These are phyloP conservation scores for Fusarium annulatum DNA, from an alignment of 2,329 filamentous ascomycete species.

Conservation along the genomic window DNA sequence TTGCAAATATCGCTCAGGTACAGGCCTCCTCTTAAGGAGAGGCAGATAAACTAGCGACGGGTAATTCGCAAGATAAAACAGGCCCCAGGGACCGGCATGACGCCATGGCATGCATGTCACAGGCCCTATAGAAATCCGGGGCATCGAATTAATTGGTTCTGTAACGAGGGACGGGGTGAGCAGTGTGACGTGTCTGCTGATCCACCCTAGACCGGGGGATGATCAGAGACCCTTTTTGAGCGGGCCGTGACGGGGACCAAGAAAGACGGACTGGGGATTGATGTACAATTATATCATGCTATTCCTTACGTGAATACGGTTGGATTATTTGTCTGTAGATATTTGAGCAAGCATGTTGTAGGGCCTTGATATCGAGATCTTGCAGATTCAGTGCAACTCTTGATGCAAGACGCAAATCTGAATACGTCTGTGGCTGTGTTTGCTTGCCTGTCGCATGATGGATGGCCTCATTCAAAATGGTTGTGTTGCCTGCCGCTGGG, in stretches of 20 bases:
- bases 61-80: neutral
- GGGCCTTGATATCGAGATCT: slow-evolving; percentile 9
- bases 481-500: slow-evolving; percentile 15
- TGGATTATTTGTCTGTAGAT: accelerated
- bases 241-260: slow-evolving; percentile 24
- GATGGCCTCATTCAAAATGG: neutral
- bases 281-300: slow-evolving; percentile 28
- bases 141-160: slow-evolving; percentile 28
- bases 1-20: neutral
- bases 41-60: neutral
- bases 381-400: neutral
- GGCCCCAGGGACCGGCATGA: slow-evolving; percentile 30
- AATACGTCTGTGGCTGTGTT: slow-evolving; percentile 1
- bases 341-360: neutral
- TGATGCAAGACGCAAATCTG: neutral
- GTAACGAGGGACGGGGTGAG: slow-evolving; percentile 4
- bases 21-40: neutral
- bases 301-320: neutral
- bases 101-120: slow-evolving; percentile 35
- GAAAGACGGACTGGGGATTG: neutral
- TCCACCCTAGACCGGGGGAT: slow-evolving; percentile 26
- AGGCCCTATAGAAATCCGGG: slow-evolving; percentile 28
- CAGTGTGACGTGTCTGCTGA: slow-evolving; percentile 45
- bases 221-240: slow-evolving; percentile 10
- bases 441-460: slow-evolving; percentile 16